Evolutionary conservation across 192 early-diverging fungal species (phyloP), one percentile per base, ranked within the genome.

Genomic region (Blastocladiella britannica): DNA sequence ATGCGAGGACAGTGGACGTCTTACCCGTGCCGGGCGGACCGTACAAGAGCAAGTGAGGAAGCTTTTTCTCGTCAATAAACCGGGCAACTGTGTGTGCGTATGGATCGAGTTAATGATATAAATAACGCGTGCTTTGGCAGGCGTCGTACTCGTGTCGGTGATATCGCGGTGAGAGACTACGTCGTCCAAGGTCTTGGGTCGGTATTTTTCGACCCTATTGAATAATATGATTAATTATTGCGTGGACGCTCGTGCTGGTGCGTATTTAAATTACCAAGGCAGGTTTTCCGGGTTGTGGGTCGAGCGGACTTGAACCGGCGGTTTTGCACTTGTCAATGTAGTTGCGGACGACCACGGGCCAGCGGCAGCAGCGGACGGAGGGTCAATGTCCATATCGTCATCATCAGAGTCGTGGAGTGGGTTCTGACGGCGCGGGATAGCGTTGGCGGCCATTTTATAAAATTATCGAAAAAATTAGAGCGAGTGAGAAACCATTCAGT

Each of bases 21-120:
- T 96, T 94, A 4, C 93, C 93, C 3, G 91, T 94, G 55, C 93
- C 95, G 5, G 95, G 91, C 22, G 95, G 95, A 9, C 95, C 95
- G 70, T 99, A 99, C 57, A 99, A 86, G 25, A 99, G 74, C 53
- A 99, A 75, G 65, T 99, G 95, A 24, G 95, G 95, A 8, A 97
- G 72, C 53, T 82, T 82, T 63, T 88, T 82, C 57, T 88, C 82
- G 55, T 90, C 87, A 58, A 96, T 92, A 67, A 95, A 98, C 5
- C 76, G 66, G 57, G 85, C 70, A 55, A 93, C 87, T 83, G n/a
- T 22, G 18, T 57, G 8, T 55, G n/a, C 27, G 22, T 29, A 28
- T n/a, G 57, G 24, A 23, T 5, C 26, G 28, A 7, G 12, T 18
- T 18, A 29, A 23, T 22, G 20, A n/a, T 55, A 7, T 28, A 28